Evolutionary conservation across 371 early-diverging fungal genomes (phyloP).

Genomic region (Mortierella sp.): DNA sequence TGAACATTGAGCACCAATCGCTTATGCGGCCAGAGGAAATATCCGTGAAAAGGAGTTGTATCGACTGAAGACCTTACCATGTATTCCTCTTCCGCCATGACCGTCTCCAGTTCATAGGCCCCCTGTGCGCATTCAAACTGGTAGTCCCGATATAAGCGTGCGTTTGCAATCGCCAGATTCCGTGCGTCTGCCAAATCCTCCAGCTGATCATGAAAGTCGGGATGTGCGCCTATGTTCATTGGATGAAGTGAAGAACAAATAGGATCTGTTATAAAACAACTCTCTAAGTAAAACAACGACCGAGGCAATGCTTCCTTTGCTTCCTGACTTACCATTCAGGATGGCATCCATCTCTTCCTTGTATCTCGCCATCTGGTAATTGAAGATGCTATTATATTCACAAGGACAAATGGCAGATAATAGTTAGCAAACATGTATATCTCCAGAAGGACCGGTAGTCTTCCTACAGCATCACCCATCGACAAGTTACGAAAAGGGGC

Average conservation of each 20-base stretch:
- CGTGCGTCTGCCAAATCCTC: conserved; percentile 70
- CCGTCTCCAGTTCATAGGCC: conserved; percentile 69
- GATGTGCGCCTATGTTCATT: conserved; percentile 72
- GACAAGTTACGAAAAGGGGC: background rate
- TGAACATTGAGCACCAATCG: conserved; percentile 18
- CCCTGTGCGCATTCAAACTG: conserved; percentile 77
- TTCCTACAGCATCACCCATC: no score
- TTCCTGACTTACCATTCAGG: conserved; percentile 34
- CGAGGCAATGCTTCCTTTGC: background rate
- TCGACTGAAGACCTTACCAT: conserved; percentile 53
- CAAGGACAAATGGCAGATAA: background rate
- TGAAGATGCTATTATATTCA: conserved; percentile 43
- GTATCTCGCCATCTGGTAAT: conserved; percentile 52
- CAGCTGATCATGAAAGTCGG: conserved; percentile 74
- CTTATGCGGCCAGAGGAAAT: background rate
- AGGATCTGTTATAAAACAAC: background rate
- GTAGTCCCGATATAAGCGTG: conserved; percentile 76
- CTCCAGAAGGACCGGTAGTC: no score
- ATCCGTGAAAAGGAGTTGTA: background rate
- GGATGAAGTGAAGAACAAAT: background rate
- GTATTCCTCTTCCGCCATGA: conserved; percentile 71
- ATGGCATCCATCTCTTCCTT: conserved; percentile 57
- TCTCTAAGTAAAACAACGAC: background rate
- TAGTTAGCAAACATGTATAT: background rate
- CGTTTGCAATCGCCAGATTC: conserved; percentile 65